phyloP scores from a whole-genome alignment of 2,329 filamentous ascomycete species.

The Lasiodiplodia hormozganensis region DNA sequence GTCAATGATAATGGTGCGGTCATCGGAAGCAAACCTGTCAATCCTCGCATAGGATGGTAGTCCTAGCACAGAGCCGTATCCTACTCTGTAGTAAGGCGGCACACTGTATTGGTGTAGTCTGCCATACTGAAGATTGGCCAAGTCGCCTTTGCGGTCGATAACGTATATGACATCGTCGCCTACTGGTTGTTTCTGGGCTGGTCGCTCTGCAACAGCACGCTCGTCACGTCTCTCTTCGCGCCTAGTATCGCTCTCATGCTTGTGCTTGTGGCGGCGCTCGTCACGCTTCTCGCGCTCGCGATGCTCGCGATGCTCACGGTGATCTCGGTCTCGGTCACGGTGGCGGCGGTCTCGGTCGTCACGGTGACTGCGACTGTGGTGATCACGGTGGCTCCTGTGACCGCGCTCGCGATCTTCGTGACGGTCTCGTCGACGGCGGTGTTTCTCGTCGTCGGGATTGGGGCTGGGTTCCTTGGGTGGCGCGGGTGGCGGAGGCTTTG shows the following conservation, averaged over 20 bases:
- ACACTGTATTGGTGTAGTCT: constrained; percentile 74
- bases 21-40: constrained; percentile 67
- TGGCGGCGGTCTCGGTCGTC: constrained; percentile 8
- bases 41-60: constrained; percentile 66
- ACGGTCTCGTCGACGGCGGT: neutral
- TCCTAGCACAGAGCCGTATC: constrained; percentile 75
- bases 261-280: neutral
- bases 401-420: neutral
- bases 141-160: constrained; percentile 78
- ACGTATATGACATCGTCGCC: constrained; percentile 44
- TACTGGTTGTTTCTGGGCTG: neutral
- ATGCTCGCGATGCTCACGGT: neutral
- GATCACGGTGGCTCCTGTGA: neutral
- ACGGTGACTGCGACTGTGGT: neutral
- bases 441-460: neutral
- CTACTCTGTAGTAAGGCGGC: constrained; percentile 73
- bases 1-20: constrained; percentile 51
- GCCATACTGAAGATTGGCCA: constrained; percentile 76
- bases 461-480: constrained; percentile 18
- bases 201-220: neutral
- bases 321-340: constrained; percentile 9
- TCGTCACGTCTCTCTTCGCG: constrained; percentile 1
- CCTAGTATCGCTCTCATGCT: neutral
- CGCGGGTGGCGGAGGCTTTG: constrained; percentile 41
- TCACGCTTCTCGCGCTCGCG: constrained; percentile 3